Percentiles rank a stretch among this genome's conserved stretches.
phyloP scores from a whole-genome alignment of 495 filamentous ascomycete genomes.

The Annulohypoxylon stygium region DNA sequence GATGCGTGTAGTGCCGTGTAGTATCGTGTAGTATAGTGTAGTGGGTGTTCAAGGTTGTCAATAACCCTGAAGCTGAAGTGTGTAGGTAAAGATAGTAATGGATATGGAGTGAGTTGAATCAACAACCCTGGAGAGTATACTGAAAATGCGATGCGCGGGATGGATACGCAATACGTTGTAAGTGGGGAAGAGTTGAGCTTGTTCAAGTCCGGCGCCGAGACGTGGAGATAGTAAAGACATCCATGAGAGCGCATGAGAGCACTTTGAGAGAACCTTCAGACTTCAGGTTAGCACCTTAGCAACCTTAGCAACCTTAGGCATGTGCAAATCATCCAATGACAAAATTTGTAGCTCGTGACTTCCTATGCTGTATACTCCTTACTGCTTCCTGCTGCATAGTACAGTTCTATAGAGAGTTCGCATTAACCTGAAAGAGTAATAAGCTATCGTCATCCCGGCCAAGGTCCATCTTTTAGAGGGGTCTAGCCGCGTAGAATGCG shows the following conservation, averaged over 20 bases:
- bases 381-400: no score
- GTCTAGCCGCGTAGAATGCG: conserved; percentile 21
- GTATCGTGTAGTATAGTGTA: no score
- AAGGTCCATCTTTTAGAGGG: conserved; percentile 24
- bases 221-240: not conserved
- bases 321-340: conserved; percentile 8
- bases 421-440: conserved; percentile 42
- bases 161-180: conserved; percentile 3
- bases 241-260: no score
- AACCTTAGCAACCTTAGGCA: not conserved
- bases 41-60: no score
- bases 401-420: conserved; percentile 2
- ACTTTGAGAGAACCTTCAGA: no score
- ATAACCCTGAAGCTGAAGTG: no score
- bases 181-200: conserved; percentile 11
- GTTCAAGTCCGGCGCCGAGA: conserved; percentile 21
- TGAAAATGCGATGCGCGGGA: not conserved
- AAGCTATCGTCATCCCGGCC: conserved; percentile 42
- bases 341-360: not conserved
- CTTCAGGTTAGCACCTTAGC: not conserved
- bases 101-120: no score
- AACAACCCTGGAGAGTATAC: not conserved
- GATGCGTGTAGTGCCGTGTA: no score
- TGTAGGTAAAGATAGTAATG: not conserved
- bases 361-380: not conserved